Evolutionary conservation across 2,329 filamentous ascomycete genomes (phyloP).

Genomic region (Magnaporthiopsis incrustans): DNA sequence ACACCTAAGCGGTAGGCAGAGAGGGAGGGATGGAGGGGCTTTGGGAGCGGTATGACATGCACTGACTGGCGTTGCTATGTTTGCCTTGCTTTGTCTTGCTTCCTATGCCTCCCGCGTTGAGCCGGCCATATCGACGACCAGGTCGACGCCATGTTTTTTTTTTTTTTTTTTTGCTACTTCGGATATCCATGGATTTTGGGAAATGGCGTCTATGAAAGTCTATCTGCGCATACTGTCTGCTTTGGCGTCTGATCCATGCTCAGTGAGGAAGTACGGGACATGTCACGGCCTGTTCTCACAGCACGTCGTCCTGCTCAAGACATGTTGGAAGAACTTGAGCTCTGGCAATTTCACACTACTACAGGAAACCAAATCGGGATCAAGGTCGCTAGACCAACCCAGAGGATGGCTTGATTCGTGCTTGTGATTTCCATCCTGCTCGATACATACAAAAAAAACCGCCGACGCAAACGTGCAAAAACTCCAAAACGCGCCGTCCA

Average conservation of each 20-base stretch:
- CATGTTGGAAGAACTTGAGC: no score
- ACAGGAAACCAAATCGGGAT: not conserved
- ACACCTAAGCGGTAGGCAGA: no score
- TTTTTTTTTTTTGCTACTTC: not conserved
- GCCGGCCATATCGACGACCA: no score
- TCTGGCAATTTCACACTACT: not conserved
- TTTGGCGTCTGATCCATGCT: not conserved
- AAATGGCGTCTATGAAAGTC: not conserved
- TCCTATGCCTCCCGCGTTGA: no score
- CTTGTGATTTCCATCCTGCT: not conserved
- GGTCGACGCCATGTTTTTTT: not conserved
- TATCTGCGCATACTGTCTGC: not conserved
- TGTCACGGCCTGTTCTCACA: no score
- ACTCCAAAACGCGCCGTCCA: no score
- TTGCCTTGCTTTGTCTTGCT: not conserved
- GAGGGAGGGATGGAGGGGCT: no score
- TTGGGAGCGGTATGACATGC: no score
- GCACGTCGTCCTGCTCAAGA: no score
- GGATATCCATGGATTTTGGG: not conserved
- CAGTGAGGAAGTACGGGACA: not conserved
- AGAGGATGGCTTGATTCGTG: not conserved
- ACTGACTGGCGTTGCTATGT: no score
- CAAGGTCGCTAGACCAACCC: not conserved
- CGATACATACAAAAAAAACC: not conserved
- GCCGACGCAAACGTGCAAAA: no score